Evolutionary conservation across 2,329 filamentous ascomycete species (phyloP).

Genomic region (Pochonia chlamydosporia): DNA sequence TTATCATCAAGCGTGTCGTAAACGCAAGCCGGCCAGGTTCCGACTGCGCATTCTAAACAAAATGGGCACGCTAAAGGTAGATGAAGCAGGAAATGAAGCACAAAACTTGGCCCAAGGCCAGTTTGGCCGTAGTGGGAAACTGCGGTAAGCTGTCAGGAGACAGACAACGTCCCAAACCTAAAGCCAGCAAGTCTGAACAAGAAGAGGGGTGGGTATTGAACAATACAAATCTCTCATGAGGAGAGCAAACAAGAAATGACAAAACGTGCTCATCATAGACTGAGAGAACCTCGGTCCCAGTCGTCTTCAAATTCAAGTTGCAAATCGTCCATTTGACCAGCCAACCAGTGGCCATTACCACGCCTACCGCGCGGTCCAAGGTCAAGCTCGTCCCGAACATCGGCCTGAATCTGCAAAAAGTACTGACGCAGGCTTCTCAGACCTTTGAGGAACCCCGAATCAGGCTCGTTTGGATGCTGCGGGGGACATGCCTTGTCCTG

Average conservation of each 20-base stretch:
- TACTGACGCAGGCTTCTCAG: constrained; percentile 73
- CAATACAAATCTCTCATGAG: not conserved
- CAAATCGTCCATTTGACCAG: constrained; percentile 13
- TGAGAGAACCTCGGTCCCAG: constrained; percentile 3
- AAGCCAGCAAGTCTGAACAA: not conserved
- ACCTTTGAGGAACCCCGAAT: constrained; percentile 84
- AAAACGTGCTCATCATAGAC: not conserved
- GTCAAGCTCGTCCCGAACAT: constrained; percentile 55
- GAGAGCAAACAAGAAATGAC: not conserved
- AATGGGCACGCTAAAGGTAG: constrained; percentile 4
- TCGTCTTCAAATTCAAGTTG: constrained; percentile 24
- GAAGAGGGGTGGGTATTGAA: not conserved
- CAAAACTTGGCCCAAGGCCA: too few species aligned
- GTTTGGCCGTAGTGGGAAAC: not conserved
- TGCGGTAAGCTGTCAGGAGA: too few species aligned
- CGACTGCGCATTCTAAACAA: constrained; percentile 11
- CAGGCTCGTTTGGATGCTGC: constrained; percentile 70
- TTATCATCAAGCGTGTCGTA: not conserved
- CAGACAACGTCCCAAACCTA: not conserved
- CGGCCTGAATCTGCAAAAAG: constrained; percentile 80
- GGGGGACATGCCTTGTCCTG: constrained; percentile 68
- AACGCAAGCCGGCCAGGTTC: not conserved
- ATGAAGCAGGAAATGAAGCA: too few species aligned
- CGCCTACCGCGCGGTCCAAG: constrained; percentile 29
- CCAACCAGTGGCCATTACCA: constrained; percentile 10